Conservation (phyloP, 1,139 yeast species). For the Saccharomycopsis hybrid region DNA sequence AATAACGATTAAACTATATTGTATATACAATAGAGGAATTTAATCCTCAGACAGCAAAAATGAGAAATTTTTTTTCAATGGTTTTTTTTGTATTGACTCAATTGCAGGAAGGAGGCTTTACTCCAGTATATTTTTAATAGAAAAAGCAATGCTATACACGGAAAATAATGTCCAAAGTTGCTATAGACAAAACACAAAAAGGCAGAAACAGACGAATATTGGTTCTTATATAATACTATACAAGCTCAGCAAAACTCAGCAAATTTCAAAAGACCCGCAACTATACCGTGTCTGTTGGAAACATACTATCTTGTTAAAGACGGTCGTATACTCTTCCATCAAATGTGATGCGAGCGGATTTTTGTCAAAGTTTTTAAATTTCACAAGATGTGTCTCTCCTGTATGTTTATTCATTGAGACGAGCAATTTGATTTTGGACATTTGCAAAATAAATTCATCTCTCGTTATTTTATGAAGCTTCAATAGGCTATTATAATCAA, state of each 20-base stretch:
- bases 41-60: too few relatives aligned
- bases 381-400: constrained; percentile 2
- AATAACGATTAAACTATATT: too few relatives aligned
- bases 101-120: too few relatives aligned
- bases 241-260: background rate
- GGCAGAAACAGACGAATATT: too few relatives aligned
- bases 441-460: constrained; percentile 2
- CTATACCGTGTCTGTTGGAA: background rate
- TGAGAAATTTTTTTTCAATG: too few relatives aligned
- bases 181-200: too few relatives aligned
- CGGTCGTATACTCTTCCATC: constrained; percentile 11
- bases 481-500: background rate
- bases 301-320: constrained; percentile 2
- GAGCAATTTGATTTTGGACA: constrained; percentile 8
- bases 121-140: too few relatives aligned
- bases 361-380: constrained; percentile 1
- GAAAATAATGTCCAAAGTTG: too few relatives aligned
- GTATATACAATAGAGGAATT: too few relatives aligned
- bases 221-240: too few relatives aligned
- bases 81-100: too few relatives aligned
- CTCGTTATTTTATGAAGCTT: background rate
- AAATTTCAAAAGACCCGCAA: background rate
- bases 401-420: constrained; percentile 6
- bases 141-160: too few relatives aligned
- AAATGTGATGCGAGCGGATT: background rate